These are phyloP conservation scores for Phytophthora palmivora DNA, from an alignment of 352 stramenopile species.

Conservation along the genomic window DNA sequence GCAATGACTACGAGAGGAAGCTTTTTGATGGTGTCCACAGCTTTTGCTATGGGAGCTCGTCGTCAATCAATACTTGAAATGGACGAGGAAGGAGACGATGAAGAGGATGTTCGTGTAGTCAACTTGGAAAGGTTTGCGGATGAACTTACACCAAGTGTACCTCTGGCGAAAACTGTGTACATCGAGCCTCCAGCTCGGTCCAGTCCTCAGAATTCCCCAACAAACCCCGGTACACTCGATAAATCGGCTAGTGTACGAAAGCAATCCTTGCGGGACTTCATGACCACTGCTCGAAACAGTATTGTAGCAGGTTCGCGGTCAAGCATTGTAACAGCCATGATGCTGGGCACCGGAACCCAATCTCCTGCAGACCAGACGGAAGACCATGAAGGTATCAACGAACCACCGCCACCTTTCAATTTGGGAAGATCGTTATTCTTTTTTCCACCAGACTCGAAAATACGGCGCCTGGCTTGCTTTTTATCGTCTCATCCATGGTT, in stretches of 20 bases:
- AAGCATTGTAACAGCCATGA: constrained; percentile 21
- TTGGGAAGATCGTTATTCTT: constrained; percentile 53
- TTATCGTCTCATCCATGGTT: constrained; percentile 79
- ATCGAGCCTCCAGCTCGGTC: constrained; percentile 18
- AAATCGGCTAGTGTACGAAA: constrained; percentile 3
- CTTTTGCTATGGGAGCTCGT: constrained; percentile 19
- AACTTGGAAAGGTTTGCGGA: constrained; percentile 41
- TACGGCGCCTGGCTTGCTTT: constrained; percentile 45
- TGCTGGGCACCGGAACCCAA: constrained; percentile 4
- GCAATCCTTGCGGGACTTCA: constrained; percentile 18
- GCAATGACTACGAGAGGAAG: constrained; percentile 23
- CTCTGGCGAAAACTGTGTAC: constrained; percentile 32
- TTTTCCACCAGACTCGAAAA: constrained; percentile 50
- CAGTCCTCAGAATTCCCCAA: background rate
- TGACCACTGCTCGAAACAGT: constrained; percentile 21
- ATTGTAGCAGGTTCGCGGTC: constrained; percentile 21
- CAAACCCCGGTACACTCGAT: background rate
- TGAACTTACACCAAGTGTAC: constrained; percentile 33
- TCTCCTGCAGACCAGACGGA: constrained; percentile 5
- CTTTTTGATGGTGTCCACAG: constrained; percentile 18
- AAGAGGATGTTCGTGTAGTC: constrained; percentile 44
- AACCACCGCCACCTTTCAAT: background rate
- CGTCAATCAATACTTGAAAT: constrained; percentile 36
- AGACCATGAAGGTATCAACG: constrained; percentile 6
- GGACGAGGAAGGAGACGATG: constrained; percentile 43